phyloP scores from a whole-genome alignment of 2,329 filamentous ascomycete genomes.

The Verticillium longisporum region DNA sequence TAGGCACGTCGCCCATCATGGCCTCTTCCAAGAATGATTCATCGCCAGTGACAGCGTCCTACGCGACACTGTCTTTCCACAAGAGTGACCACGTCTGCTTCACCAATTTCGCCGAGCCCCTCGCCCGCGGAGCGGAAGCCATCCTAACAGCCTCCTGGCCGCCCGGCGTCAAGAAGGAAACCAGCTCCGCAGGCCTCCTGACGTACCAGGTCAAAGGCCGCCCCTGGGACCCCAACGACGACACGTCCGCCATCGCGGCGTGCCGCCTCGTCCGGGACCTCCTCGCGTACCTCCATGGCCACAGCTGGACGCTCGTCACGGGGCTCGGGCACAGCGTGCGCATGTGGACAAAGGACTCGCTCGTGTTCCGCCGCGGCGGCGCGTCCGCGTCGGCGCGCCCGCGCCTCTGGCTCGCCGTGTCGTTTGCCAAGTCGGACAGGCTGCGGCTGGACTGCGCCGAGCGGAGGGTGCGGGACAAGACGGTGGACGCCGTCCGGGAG shows the following conservation, averaged over 20 bases:
- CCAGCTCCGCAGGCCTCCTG: conserved; percentile 8
- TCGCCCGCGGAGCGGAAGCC: conserved; percentile 9
- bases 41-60: neutral
- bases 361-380: conserved; percentile 10
- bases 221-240: conserved; percentile 11
- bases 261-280: conserved; percentile 14
- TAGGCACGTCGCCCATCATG: neutral
- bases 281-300: conserved; percentile 12
- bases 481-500: neutral
- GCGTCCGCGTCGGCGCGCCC: neutral
- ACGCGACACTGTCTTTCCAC: conserved; percentile 16
- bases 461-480: neutral
- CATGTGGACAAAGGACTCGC: conserved; percentile 13
- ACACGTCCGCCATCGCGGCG: conserved; percentile 8
- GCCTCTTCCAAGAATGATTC: neutral
- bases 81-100: conserved; percentile 15
- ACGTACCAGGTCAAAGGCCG: conserved; percentile 14
- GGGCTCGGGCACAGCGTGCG: conserved; percentile 7
- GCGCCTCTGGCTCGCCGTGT: neutral
- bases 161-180: conserved; percentile 12
- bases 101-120: conserved; percentile 13
- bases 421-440: neutral
- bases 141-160: conserved; percentile 15
- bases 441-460: neutral
- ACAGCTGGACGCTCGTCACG: conserved; percentile 12